phyloP scores from a whole-genome alignment of 2,329 filamentous ascomycete species.

The Penicillium sp. region DNA sequence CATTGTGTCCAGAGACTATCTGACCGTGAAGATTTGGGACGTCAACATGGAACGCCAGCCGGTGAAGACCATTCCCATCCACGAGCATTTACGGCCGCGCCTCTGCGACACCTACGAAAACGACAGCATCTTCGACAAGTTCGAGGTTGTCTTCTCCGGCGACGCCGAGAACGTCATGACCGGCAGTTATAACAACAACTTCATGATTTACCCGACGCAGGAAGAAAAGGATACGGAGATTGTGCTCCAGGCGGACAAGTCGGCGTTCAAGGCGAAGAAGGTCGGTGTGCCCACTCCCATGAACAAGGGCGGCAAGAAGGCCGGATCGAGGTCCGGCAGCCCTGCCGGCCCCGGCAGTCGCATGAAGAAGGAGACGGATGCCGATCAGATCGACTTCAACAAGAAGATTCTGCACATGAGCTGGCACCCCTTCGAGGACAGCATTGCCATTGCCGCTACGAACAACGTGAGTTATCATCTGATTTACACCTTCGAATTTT shows the following conservation, averaged over 20 bases:
- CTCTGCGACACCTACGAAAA: conserved; percentile 99
- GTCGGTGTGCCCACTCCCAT: conserved; percentile 96
- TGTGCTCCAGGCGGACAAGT: conserved; percentile 96
- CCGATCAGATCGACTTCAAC: conserved; percentile 99
- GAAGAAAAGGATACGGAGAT: conserved; percentile 95
- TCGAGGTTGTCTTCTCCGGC: conserved; percentile 97
- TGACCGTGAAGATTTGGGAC: conserved; percentile 99
- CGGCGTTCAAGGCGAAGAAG: conserved; percentile 99
- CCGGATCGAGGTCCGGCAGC: conserved; percentile 79
- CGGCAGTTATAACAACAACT: conserved; percentile 99
- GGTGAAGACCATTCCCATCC: conserved; percentile 97
- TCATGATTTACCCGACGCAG: conserved; percentile 99
- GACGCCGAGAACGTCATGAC: conserved; percentile 99
- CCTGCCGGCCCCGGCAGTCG: conserved; percentile 83
- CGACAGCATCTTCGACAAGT: conserved; percentile 99
- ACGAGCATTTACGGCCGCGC: conserved; percentile 89
- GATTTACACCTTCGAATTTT: too few relatives aligned
- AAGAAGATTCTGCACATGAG: conserved; percentile 99
- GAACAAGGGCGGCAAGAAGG: conserved; percentile 80
- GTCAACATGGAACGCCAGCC: conserved; percentile 98
- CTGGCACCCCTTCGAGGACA: conserved; percentile 99
- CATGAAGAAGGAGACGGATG: conserved; percentile 98
- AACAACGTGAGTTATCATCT: conserved; percentile 76
- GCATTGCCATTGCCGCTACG: conserved; percentile 97
- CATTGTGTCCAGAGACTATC: conserved; percentile 93